These are phyloP conservation scores for Vickermania ingenoplastis DNA, from an alignment of 208 protist genomes.

Conservation along the genomic window DNA sequence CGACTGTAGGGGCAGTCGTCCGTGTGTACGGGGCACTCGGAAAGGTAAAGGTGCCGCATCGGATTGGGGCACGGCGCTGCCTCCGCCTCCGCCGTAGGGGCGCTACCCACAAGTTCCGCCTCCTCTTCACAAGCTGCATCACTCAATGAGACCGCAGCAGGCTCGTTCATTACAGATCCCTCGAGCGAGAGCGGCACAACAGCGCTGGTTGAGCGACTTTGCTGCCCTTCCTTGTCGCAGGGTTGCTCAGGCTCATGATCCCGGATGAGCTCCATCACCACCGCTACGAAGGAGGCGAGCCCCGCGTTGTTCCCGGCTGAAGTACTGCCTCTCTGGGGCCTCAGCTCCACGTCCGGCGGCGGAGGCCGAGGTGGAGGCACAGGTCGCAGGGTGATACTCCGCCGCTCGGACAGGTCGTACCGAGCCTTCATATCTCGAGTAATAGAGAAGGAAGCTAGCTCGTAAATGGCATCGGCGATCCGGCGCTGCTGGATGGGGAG, in stretches of 20 bases:
- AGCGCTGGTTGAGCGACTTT: neutral
- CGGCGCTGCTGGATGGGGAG: conserved; percentile 11
- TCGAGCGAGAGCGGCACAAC: neutral
- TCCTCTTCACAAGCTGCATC: no score
- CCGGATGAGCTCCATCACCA: neutral
- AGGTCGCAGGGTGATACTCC: no score
- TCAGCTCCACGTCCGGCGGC: neutral
- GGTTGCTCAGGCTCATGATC: neutral
- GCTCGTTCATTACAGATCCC: neutral
- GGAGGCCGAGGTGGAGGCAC: neutral
- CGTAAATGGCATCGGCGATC: conserved; percentile 14
- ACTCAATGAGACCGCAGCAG: no score
- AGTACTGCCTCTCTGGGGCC: no score
- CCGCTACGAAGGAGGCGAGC: neutral
- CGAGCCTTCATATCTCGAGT: neutral
- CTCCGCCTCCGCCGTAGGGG: neutral
- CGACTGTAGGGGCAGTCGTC: neutral
- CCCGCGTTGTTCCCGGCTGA: no score
- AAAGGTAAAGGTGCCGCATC: neutral
- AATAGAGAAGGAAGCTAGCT: neutral
- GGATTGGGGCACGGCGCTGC: no score
- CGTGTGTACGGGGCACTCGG: neutral
- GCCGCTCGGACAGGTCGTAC: no score
- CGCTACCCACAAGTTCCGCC: neutral
- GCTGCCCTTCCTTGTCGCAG: neutral